phyloP scores from a whole-genome alignment of 2,329 filamentous ascomycete genomes.

The Meredithiella fracta region DNA sequence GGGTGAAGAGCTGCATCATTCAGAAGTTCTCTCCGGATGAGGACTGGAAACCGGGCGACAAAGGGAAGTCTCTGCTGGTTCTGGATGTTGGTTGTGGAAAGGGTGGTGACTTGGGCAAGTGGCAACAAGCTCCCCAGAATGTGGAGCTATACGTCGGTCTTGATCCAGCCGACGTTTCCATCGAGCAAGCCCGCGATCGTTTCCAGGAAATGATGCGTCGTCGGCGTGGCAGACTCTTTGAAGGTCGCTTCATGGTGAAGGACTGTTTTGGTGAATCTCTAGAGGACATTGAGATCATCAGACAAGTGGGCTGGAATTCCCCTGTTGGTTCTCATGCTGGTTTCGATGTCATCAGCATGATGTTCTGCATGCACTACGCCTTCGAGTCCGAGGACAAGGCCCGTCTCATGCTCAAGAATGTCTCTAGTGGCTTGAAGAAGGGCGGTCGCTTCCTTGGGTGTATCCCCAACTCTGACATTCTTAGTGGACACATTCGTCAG shows the following conservation, averaged over 20 bases:
- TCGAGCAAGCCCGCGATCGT: conserved; percentile 75
- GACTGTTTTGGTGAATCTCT: conserved; percentile 83
- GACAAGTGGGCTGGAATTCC: conserved; percentile 72
- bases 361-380: conserved; percentile 99
- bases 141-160: conserved; percentile 90
- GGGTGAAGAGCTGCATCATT: conserved; percentile 94
- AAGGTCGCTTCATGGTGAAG: conserved; percentile 76
- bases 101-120: conserved; percentile 87
- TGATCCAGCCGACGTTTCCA: conserved; percentile 82
- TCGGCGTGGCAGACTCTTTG: conserved; percentile 50
- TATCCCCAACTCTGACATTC: conserved; percentile 91
- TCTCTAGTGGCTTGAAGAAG: conserved; percentile 78
- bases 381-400: conserved; percentile 88
- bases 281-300: conserved; percentile 64
- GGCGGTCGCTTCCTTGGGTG: conserved; percentile 87
- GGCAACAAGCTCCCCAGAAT: conserved; percentile 81
- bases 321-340: conserved; percentile 52
- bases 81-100: conserved; percentile 95
- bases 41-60: conserved; percentile 46
- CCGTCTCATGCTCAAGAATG: conserved; percentile 81
- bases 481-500: conserved; percentile 59
- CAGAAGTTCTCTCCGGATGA: conserved; percentile 86
- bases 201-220: conserved; percentile 56
- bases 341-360: conserved; percentile 94
- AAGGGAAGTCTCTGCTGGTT: conserved; percentile 50